phyloP scores from a whole-genome alignment of 495 filamentous ascomycete genomes.

The Physcia stellaris region DNA sequence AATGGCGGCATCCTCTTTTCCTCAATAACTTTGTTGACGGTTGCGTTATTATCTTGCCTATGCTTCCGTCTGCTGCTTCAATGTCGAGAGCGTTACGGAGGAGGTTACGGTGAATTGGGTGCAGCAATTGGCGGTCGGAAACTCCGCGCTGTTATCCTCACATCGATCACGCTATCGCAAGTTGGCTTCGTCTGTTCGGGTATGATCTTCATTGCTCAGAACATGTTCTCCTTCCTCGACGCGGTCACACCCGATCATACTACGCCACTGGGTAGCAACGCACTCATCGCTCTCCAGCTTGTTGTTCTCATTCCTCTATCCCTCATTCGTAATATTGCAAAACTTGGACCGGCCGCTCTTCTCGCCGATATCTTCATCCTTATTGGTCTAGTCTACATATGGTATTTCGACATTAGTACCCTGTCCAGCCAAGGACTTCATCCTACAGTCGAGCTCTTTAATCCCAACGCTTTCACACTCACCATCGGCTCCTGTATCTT shows the following conservation, averaged over 20 bases:
- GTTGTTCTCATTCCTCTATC: slow-evolving; percentile 42
- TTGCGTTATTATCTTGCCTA: slow-evolving; percentile 41
- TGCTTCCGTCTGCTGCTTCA: slow-evolving; percentile 50
- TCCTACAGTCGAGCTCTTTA: slow-evolving; percentile 42
- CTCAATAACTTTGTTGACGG: slow-evolving; percentile 39
- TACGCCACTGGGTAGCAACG: slow-evolving; percentile 26
- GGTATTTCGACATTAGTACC: slow-evolving; percentile 42
- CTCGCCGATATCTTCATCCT: slow-evolving; percentile 50
- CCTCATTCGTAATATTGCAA: slow-evolving; percentile 51
- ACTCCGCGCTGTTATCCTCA: slow-evolving; percentile 39
- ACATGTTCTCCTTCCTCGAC: slow-evolving; percentile 40
- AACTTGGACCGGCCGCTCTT: slow-evolving; percentile 44
- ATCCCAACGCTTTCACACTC: slow-evolving; percentile 44
- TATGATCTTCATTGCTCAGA: slow-evolving; percentile 54
- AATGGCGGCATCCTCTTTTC: slow-evolving; percentile 58
- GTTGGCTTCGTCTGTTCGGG: slow-evolving; percentile 54
- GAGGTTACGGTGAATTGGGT: slow-evolving; percentile 52
- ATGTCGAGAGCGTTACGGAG: slow-evolving; percentile 36
- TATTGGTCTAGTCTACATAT: slow-evolving; percentile 50
- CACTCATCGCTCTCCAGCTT: slow-evolving; percentile 42
- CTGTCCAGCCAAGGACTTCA: slow-evolving; percentile 32
- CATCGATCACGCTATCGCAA: slow-evolving; percentile 50
- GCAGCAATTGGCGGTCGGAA: slow-evolving; percentile 34
- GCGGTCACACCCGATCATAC: slow-evolving; percentile 30
- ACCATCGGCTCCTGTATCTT: slow-evolving; percentile 52